phyloP scores from a whole-genome alignment of 495 filamentous ascomycete genomes.

The Trichoderma orchidacearum region DNA sequence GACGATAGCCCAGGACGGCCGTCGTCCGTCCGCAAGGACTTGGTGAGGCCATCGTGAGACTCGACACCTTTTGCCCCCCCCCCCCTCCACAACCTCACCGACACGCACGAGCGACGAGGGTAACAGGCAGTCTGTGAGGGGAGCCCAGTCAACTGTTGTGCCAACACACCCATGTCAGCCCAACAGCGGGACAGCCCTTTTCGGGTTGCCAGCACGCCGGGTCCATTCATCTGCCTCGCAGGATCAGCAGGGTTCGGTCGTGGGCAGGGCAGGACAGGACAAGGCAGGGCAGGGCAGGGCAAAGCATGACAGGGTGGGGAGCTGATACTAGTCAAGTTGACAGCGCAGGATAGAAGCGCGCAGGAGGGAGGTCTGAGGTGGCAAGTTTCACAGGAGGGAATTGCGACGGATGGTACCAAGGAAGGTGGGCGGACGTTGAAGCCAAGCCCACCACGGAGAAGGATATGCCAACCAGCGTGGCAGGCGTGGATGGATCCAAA shows the following conservation, averaged over 20 bases:
- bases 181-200: constrained; percentile 1
- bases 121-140: neutral
- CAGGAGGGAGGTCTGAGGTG: neutral
- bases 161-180: constrained; percentile 1
- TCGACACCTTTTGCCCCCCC: neutral
- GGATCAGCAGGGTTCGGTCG: neutral
- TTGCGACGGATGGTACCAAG: neutral
- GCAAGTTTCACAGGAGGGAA: neutral
- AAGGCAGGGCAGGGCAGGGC: no score
- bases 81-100: neutral
- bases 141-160: neutral
- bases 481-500: neutral
- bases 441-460: neutral
- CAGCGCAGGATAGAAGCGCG: neutral
- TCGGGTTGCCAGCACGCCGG: neutral
- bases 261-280: no score
- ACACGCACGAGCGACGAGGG: neutral
- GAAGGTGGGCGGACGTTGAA: neutral
- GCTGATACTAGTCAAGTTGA: neutral
- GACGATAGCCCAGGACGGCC: neutral
- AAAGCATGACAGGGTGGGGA: neutral
- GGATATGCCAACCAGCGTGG: neutral
- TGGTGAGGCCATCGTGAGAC: neutral
- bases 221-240: neutral
- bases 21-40: neutral